Percentiles rank a stretch among this genome's conserved stretches.
Evolutionary conservation across 176 grass and related monocot genomes (phyloP).

Genomic region (Pharus latifolius): DNA sequence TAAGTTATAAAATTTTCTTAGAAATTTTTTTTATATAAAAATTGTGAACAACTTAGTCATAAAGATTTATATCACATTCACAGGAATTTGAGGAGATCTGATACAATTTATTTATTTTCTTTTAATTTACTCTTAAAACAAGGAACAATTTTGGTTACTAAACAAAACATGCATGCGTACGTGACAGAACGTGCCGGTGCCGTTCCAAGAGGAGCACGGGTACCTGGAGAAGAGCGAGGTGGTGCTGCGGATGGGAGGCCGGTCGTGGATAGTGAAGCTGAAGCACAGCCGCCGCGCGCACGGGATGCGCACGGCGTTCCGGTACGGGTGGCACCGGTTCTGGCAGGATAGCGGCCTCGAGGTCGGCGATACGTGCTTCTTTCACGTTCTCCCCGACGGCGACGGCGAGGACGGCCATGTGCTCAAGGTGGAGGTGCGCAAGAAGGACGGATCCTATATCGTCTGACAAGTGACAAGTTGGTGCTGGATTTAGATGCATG

Average conservation of each 20-base stretch:
- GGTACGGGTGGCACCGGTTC: slow-evolving; percentile 34
- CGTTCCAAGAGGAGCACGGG: slow-evolving; percentile 30
- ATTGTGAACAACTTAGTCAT: no score
- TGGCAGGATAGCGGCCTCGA: slow-evolving; percentile 23
- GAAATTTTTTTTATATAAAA: no score
- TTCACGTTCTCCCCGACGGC: background rate
- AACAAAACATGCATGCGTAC: no score
- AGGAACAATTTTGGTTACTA: no score
- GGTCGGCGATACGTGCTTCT: slow-evolving; percentile 37
- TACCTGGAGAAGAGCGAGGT: slow-evolving; percentile 5
- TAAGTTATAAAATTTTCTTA: no score
- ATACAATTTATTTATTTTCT: no score
- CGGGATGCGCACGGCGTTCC: slow-evolving; percentile 4
- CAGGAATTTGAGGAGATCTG: no score
- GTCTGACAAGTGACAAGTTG: no score
- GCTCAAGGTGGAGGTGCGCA: slow-evolving; percentile 34
- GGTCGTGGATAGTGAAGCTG: slow-evolving; percentile 18
- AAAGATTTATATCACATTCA: no score
- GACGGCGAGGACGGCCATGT: background rate
- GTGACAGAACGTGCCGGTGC: slow-evolving; percentile 33
- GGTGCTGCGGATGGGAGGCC: slow-evolving; percentile 18
- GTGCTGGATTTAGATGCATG: no score
- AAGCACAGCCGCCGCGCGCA: slow-evolving; percentile 5
- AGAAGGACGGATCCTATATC: slow-evolving; percentile 1
- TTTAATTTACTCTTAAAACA: no score